These are phyloP conservation scores for Populus deltoides DNA, from an alignment of 345 rosid genomes.

Conservation along the genomic window DNA sequence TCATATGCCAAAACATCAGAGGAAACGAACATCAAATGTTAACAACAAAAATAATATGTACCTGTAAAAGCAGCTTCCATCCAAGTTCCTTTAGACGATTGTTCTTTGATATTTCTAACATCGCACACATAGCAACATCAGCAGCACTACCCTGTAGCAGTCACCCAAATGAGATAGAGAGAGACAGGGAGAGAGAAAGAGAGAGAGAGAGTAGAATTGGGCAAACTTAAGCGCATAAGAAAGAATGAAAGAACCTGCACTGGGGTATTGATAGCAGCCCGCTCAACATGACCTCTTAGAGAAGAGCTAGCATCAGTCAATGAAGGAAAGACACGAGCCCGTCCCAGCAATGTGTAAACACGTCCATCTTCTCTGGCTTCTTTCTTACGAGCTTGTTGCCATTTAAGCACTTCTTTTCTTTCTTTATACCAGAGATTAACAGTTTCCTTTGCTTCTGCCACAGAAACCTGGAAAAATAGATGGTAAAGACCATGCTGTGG, in stretches of 20 bases:
- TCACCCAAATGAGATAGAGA: not conserved
- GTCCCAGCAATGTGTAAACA: slow-evolving; percentile 75
- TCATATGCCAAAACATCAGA: not conserved
- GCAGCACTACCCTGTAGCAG: slow-evolving; percentile 91
- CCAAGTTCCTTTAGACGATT: slow-evolving; percentile 61
- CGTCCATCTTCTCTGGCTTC: slow-evolving; percentile 51
- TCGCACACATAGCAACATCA: slow-evolving; percentile 97
- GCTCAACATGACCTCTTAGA: slow-evolving; percentile 58
- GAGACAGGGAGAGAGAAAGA: slow-evolving; percentile 6
- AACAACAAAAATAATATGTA: slow-evolving; percentile 10
- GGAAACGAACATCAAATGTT: not conserved
- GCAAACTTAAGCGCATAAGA: not conserved
- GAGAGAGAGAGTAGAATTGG: not conserved
- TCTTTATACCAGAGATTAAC: slow-evolving; percentile 90
- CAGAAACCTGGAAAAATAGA: slow-evolving; percentile 58
- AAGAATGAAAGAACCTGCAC: slow-evolving; percentile 62
- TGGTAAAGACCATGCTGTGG: not conserved
- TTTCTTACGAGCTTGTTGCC: slow-evolving; percentile 74
- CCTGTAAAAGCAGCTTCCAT: slow-evolving; percentile 93
- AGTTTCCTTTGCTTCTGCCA: slow-evolving; percentile 73
- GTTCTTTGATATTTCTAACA: slow-evolving; percentile 76
- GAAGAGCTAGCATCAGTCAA: slow-evolving; percentile 32
- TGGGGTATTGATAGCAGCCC: slow-evolving; percentile 95
- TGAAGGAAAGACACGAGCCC: slow-evolving; percentile 68
- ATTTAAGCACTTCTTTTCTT: slow-evolving; percentile 73